Evolutionary conservation across 1,139 yeast species (phyloP).

Genomic region (Candida frijolesensis): DNA sequence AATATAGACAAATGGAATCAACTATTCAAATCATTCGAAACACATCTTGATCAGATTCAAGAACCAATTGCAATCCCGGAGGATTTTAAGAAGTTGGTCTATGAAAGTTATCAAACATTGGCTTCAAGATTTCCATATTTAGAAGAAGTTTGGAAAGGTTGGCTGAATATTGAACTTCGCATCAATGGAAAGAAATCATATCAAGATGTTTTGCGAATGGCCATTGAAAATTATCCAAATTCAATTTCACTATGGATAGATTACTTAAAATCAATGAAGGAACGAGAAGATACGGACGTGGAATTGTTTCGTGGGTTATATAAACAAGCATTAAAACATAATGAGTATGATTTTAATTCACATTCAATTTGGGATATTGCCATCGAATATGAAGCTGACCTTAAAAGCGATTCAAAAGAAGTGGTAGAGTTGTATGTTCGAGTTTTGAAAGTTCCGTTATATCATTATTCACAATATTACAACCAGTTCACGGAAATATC

Average conservation of each 20-base stretch:
- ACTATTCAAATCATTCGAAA: slow-evolving; percentile 27
- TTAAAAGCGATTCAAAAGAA: slow-evolving; percentile 23
- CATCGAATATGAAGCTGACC: slow-evolving; percentile 47
- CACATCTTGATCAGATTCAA: slow-evolving; percentile 18
- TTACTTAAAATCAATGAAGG: slow-evolving; percentile 53
- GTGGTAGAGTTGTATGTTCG: slow-evolving; percentile 41
- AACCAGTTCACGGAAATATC: slow-evolving; percentile 49
- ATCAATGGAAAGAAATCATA: slow-evolving; percentile 56
- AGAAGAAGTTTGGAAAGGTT: slow-evolving; percentile 60
- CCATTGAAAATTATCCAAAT: slow-evolving; percentile 53
- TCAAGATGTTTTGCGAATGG: slow-evolving; percentile 43
- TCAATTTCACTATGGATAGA: slow-evolving; percentile 71
- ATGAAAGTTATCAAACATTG: slow-evolving; percentile 30
- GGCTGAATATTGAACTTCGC: slow-evolving; percentile 58
- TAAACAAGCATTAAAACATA: slow-evolving; percentile 34
- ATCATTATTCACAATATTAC: slow-evolving; percentile 69
- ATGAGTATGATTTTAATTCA: slow-evolving; percentile 62
- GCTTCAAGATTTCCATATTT: slow-evolving; percentile 57
- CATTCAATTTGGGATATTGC: slow-evolving; percentile 69
- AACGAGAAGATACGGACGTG: slow-evolving; percentile 22
- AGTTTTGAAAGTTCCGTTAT: slow-evolving; percentile 57
- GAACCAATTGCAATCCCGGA: slow-evolving; percentile 15
- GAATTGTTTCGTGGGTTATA: slow-evolving; percentile 38
- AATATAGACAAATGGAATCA: slow-evolving; percentile 35
- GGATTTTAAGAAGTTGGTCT: slow-evolving; percentile 24